Conservation (phyloP, 139 green algal genomes). For the Monoraphidium neglectum region DNA sequence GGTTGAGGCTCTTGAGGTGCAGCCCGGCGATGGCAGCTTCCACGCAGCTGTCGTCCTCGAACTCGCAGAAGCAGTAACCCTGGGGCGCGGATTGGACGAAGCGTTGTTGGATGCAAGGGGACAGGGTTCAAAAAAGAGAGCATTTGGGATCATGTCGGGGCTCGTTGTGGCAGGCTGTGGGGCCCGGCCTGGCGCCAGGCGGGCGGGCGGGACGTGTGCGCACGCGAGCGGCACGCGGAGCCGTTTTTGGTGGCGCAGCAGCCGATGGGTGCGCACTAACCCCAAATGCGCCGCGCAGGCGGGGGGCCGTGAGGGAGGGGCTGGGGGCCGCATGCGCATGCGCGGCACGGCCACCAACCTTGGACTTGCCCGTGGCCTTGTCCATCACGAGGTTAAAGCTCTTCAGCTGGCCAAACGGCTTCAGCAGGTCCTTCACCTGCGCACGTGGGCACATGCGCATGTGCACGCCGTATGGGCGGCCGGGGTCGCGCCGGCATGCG, state of each 20-base stretch:
- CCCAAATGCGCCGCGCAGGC: neutral
- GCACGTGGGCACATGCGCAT: neutral
- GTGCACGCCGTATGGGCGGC: no score
- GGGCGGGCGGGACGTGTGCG: neutral
- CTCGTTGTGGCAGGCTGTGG: no score
- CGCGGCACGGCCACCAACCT: conserved; percentile 36
- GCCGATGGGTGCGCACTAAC: conserved; percentile 4
- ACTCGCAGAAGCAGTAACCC: conserved; percentile 90
- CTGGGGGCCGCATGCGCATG: neutral
- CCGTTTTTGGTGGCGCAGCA: conserved; percentile 5
- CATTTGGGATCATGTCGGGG: no score
- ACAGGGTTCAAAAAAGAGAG: no score
- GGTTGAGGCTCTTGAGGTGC: conserved; percentile 48
- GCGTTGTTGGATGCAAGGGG: no score
- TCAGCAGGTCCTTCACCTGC: conserved; percentile 80
- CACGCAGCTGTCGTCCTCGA: conserved; percentile 57
- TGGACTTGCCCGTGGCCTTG: conserved; percentile 79
- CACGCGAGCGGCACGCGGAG: neutral
- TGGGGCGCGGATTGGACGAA: no score
- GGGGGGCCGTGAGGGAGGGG: neutral
- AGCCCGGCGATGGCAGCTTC: conserved; percentile 72
- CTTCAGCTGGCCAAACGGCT: conserved; percentile 66
- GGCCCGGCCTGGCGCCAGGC: no score
- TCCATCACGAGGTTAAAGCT: conserved; percentile 92
- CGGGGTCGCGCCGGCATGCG: no score